These are phyloP conservation scores for Pleurotus eryngii DNA, from an alignment of 768 basidiomycete species.

Conservation along the genomic window DNA sequence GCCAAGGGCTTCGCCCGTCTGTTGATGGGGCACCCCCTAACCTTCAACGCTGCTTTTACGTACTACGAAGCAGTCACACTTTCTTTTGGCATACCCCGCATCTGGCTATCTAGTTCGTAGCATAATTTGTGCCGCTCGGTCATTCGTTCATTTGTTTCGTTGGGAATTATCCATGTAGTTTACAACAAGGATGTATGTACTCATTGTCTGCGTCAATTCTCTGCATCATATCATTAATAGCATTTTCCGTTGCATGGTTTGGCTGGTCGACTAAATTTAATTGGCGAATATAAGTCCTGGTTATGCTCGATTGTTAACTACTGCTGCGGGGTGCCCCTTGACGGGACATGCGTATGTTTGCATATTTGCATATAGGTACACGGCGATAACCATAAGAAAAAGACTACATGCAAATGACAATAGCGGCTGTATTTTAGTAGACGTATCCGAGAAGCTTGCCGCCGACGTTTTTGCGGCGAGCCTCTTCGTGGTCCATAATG, in stretches of 20 bases:
- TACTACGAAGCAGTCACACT: neutral
- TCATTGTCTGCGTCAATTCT: neutral
- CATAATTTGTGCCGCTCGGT: neutral
- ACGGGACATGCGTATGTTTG: no score
- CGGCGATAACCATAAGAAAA: no score
- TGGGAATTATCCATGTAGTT: slow-evolving; percentile 3
- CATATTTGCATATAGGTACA: no score
- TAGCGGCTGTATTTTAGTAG: slow-evolving; percentile 50
- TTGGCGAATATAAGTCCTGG: no score
- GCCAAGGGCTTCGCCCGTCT: neutral
- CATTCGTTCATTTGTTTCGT: slow-evolving; percentile 1
- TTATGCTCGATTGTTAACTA: no score
- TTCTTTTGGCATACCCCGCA: neutral
- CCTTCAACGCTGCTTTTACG: neutral
- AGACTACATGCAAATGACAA: no score
- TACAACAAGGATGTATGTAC: slow-evolving; percentile 8
- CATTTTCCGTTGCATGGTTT: no score
- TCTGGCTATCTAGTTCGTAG: neutral
- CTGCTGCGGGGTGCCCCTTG: no score
- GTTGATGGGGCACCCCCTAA: neutral
- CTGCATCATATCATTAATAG: no score
- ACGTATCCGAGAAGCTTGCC: slow-evolving; percentile 93
- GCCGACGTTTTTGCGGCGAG: slow-evolving; percentile 96
- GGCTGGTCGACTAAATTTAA: no score
- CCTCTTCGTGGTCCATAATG: slow-evolving; percentile 99